A percentile compares a stretch with the other conserved stretches of the same genome.
phyloP scores from a whole-genome alignment of 176 grass and related monocot species.

The Hsuehochloa calcarea region DNA sequence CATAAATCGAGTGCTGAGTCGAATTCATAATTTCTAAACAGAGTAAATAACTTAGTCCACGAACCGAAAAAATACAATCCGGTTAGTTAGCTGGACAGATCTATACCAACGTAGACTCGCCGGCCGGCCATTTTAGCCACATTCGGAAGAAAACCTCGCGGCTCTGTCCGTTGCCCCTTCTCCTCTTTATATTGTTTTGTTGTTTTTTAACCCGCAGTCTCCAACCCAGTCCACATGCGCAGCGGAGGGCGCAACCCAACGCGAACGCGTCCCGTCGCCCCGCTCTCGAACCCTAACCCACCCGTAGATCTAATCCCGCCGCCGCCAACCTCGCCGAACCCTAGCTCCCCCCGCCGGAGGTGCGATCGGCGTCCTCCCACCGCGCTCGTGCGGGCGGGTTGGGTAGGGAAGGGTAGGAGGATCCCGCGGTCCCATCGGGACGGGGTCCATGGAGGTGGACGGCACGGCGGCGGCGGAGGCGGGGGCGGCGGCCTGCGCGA shows the following conservation, averaged over 20 bases:
- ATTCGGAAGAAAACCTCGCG: too few species aligned
- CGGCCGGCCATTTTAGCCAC: too few species aligned
- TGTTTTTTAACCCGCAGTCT: neutral
- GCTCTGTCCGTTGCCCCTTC: neutral
- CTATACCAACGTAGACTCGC: rapidly evolving
- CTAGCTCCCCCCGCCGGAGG: neutral
- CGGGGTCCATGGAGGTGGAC: constrained; percentile 54
- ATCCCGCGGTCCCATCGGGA: neutral
- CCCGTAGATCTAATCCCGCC: constrained; percentile 36
- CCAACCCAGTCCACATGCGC: constrained; percentile 25
- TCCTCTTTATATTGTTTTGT: neutral
- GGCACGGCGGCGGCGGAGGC: constrained; percentile 18
- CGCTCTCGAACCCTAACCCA: constrained; percentile 35
- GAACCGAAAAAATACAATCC: too few species aligned
- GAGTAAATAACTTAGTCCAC: too few species aligned
- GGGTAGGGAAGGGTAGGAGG: constrained; percentile 1
- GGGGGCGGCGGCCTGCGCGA: neutral
- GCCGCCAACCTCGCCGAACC: neutral
- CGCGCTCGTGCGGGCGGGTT: neutral
- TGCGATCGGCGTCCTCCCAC: constrained; percentile 10
- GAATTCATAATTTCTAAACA: too few species aligned
- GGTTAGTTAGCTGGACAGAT: too few species aligned
- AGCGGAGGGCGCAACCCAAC: neutral
- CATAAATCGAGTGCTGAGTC: too few species aligned
- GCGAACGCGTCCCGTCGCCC: neutral